Percentiles rank a stretch among this genome's conserved stretches.
phyloP scores from a whole-genome alignment of 495 filamentous ascomycete genomes.

The Penicillium waksmanii region DNA sequence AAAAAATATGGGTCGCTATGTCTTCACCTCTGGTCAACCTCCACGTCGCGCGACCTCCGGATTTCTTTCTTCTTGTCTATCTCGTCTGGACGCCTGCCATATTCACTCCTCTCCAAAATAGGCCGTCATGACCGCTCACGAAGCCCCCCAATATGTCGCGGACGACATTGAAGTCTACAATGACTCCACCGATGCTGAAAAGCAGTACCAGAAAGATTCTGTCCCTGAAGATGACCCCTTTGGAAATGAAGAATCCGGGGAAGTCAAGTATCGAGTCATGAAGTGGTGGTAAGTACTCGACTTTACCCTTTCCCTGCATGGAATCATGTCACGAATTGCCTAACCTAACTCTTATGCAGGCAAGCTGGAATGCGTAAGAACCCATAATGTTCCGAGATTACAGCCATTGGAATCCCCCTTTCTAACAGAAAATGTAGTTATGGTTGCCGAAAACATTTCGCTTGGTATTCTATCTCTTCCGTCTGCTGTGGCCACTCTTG shows the following conservation, averaged over 20 bases:
- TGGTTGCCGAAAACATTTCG: slow-evolving; percentile 67
- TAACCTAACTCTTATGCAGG: slow-evolving; percentile 13
- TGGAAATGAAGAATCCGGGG: slow-evolving; percentile 39
- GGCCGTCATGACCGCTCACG: slow-evolving; percentile 20
- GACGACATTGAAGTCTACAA: slow-evolving; percentile 23
- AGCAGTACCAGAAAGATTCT: slow-evolving; percentile 15
- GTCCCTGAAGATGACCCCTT: slow-evolving; percentile 31
- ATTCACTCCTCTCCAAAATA: slow-evolving; percentile 1
- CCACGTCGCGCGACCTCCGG: slow-evolving; percentile 14
- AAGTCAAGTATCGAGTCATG: slow-evolving; percentile 42
- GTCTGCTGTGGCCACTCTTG: slow-evolving; percentile 59
- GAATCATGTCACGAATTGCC: not conserved
- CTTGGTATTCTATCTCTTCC: slow-evolving; percentile 64
- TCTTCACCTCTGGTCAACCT: slow-evolving; percentile 21
- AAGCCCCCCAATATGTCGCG: slow-evolving; percentile 13
- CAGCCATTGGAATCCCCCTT: not conserved
- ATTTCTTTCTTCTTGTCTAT: slow-evolving; percentile 17
- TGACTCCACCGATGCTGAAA: slow-evolving; percentile 22
- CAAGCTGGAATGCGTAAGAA: slow-evolving; percentile 33
- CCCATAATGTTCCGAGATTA: not conserved
- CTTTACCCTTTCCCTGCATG: not conserved
- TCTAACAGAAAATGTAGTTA: slow-evolving; percentile 33
- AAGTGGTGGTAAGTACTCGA: slow-evolving; percentile 37
- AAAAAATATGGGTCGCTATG: slow-evolving; percentile 28
- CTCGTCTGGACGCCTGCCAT: slow-evolving; percentile 1